A percentile compares a stretch with the other conserved stretches of the same genome.
phyloP scores from a whole-genome alignment of 257 asterid genomes.

The Solanum medicagineum region DNA sequence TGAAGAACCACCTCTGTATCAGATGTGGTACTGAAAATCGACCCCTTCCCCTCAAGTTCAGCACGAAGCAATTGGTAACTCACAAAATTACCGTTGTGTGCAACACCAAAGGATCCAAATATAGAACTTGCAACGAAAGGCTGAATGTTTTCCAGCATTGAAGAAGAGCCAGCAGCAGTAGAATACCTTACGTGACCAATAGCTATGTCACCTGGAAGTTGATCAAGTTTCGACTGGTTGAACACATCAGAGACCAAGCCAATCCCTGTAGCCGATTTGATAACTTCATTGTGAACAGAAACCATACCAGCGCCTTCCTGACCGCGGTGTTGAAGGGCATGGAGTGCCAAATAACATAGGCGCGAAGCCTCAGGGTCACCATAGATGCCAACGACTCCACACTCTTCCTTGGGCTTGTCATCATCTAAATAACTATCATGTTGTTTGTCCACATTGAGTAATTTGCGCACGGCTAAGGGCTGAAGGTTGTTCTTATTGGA shows the following conservation, averaged over 20 bases:
- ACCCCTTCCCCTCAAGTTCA: slow-evolving; percentile 69
- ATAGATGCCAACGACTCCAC: slow-evolving; percentile 87
- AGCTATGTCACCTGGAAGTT: slow-evolving; percentile 65
- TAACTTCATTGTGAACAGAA: slow-evolving; percentile 40
- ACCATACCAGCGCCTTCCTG: slow-evolving; percentile 95
- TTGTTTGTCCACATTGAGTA: background rate
- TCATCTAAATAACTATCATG: background rate
- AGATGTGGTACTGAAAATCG: slow-evolving; percentile 72
- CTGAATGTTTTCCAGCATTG: slow-evolving; percentile 88
- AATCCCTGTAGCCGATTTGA: slow-evolving; percentile 62
- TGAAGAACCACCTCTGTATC: slow-evolving; percentile 89
- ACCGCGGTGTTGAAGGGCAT: slow-evolving; percentile 91
- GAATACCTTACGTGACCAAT: slow-evolving; percentile 93
- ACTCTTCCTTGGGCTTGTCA: slow-evolving; percentile 75
- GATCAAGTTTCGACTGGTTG: slow-evolving; percentile 45
- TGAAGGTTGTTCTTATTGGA: slow-evolving; percentile 12
- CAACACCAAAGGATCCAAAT: slow-evolving; percentile 82
- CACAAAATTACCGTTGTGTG: slow-evolving; percentile 91
- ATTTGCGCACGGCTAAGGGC: slow-evolving; percentile 7
- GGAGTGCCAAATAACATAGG: slow-evolving; percentile 66
- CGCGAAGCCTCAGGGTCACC: slow-evolving; percentile 92
- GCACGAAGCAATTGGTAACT: slow-evolving; percentile 72
- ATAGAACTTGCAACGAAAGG: slow-evolving; percentile 80
- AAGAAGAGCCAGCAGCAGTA: slow-evolving; percentile 61
- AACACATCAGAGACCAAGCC: slow-evolving; percentile 84